Evolutionary conservation across 2,329 filamentous ascomycete species (phyloP).

Genomic region (Fusarium veterinarium): DNA sequence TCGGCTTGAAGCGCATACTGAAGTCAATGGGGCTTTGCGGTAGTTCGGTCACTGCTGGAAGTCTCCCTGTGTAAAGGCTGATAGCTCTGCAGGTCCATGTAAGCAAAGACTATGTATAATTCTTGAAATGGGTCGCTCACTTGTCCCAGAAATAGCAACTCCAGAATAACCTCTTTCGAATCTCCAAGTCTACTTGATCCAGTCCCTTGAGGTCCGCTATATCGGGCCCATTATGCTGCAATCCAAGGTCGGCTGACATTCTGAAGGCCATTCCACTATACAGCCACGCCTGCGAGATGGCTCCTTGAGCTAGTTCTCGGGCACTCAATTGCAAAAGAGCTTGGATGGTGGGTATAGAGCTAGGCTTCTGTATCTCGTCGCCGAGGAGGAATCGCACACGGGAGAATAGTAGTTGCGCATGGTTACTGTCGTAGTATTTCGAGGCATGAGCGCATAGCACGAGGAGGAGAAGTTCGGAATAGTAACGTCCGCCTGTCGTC

Average conservation of each 20-base stretch:
- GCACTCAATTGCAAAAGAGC: constrained; percentile 4
- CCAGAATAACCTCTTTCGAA: constrained; percentile 7
- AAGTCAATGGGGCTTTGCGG: constrained; percentile 9
- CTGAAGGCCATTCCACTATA: constrained; percentile 9
- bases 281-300: neutral
- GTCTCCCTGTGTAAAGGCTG: neutral
- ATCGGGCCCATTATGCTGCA: constrained; percentile 1
- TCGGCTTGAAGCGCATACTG: neutral
- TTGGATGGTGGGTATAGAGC: constrained; percentile 4
- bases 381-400: constrained; percentile 2
- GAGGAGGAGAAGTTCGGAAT: constrained; percentile 6
- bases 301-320: neutral
- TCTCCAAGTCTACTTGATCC: constrained; percentile 5
- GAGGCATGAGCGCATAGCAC: constrained; percentile 3
- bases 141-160: constrained; percentile 14
- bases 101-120: neutral
- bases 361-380: constrained; percentile 7
- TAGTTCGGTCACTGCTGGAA: constrained; percentile 1
- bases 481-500: constrained; percentile 1
- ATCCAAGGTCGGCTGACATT: constrained; percentile 8
- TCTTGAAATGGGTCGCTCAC: neutral
- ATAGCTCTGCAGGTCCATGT: neutral
- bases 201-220: constrained; percentile 8
- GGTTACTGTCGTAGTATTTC: constrained; percentile 1
- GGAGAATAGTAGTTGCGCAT: constrained; percentile 1